Evolutionary conservation across 2,329 filamentous ascomycete species (phyloP).

Genomic region (Fusarium musae): DNA sequence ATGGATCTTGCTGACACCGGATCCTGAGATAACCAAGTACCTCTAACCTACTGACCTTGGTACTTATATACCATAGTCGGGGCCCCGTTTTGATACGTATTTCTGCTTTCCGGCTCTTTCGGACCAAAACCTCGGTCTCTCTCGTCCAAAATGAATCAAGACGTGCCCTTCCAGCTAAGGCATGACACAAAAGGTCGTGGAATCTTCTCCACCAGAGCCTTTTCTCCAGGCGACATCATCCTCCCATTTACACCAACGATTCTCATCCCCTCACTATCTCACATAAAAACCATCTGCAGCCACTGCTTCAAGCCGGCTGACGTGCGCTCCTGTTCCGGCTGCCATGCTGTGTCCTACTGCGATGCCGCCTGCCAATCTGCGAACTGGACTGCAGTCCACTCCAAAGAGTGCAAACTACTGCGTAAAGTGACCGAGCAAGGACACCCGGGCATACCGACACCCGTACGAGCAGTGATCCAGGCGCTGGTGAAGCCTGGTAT

Average conservation of each 20-base stretch:
- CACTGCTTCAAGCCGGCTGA: conserved; percentile 56
- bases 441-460: conserved; percentile 59
- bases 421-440: conserved; percentile 44
- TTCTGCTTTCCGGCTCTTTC: background rate
- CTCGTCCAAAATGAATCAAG: conserved; percentile 21
- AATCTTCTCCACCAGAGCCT: conserved; percentile 56
- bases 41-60: background rate
- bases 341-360: conserved; percentile 66
- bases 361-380: conserved; percentile 62
- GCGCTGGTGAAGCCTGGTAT: conserved; percentile 56
- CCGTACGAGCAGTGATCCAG: conserved; percentile 65
- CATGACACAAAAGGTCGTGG: conserved; percentile 56
- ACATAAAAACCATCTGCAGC: conserved; percentile 58
- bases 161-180: conserved; percentile 42
- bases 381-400: conserved; percentile 65
- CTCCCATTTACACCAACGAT: conserved; percentile 57
- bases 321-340: conserved; percentile 61
- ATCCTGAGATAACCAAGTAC: background rate
- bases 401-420: conserved; percentile 64
- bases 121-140: no score
- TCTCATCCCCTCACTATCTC: conserved; percentile 59
- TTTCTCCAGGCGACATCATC: conserved; percentile 59
- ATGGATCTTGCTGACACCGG: conserved; percentile 6
- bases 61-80: background rate
- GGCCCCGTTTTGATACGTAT: background rate